phyloP scores from a whole-genome alignment of 805 yeast genomes.

The Yamadazyma phyllophila region DNA sequence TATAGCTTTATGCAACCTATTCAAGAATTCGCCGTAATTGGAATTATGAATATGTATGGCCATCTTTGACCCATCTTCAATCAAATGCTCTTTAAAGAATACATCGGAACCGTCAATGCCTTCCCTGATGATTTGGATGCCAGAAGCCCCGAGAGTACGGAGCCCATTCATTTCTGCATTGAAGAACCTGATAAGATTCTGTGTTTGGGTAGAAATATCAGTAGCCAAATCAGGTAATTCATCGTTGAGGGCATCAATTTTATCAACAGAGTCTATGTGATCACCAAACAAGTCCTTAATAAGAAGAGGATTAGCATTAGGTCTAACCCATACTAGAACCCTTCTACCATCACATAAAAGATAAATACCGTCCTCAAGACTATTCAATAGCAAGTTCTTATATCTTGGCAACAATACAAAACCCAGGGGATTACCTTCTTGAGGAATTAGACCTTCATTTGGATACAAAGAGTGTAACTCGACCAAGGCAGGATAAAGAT shows the following conservation, averaged over 20 bases:
- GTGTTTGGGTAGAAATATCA: conserved; percentile 63
- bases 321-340: conserved; percentile 65
- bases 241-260: conserved; percentile 49
- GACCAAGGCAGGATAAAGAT: conserved; percentile 77
- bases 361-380: conserved; percentile 72
- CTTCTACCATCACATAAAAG: conserved; percentile 67
- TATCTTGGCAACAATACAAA: conserved; percentile 50
- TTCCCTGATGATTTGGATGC: conserved; percentile 62
- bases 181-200: conserved; percentile 59
- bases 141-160: conserved; percentile 27
- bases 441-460: conserved; percentile 43
- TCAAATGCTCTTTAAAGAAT: conserved; percentile 54
- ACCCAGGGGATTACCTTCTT: conserved; percentile 37
- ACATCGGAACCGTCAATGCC: conserved; percentile 59
- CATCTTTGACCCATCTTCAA: conserved; percentile 64
- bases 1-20: conserved; percentile 64
- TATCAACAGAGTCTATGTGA: conserved; percentile 40
- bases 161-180: conserved; percentile 32
- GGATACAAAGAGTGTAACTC: conserved; percentile 66
- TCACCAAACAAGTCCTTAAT: conserved; percentile 73
- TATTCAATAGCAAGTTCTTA: conserved; percentile 40
- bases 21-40: conserved; percentile 65
- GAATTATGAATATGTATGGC: conserved; percentile 30
- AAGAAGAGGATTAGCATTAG: conserved; percentile 62
- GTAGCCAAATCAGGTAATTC: conserved; percentile 72